Conservation (phyloP, 495 filamentous ascomycete genomes). For the Talaromyces wortmannii region DNA sequence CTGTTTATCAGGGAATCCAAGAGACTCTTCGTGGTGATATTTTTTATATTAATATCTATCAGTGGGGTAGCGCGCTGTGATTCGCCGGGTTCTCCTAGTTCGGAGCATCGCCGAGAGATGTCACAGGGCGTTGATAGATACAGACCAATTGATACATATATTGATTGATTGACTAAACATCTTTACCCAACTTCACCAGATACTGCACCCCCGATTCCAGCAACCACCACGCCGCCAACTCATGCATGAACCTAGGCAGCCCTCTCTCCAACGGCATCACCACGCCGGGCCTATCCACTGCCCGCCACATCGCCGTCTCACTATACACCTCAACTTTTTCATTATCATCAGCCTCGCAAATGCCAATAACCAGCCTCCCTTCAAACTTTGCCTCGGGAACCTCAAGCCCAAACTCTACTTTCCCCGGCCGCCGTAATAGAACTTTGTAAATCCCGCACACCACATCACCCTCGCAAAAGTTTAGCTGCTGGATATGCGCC, state of each 20-base stretch:
- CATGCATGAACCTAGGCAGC: conserved; percentile 23
- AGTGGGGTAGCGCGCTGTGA: too few species aligned
- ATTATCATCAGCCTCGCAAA: conserved; percentile 1
- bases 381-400: conserved; percentile 11
- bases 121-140: neutral
- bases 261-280: conserved; percentile 24
- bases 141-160: neutral
- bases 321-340: conserved; percentile 18
- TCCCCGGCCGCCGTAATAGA: conserved; percentile 10
- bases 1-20: neutral
- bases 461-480: conserved; percentile 25
- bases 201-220: conserved; percentile 30
- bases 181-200: conserved; percentile 17
- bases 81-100: neutral
- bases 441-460: conserved; percentile 28
- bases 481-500: conserved; percentile 16
- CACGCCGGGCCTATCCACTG: conserved; percentile 7
- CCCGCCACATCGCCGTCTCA: conserved; percentile 30
- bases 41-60: too few species aligned
- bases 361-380: conserved; percentile 22
- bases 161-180: neutral
- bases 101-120: neutral
- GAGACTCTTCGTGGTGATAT: neutral
- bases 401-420: conserved; percentile 26
- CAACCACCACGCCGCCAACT: conserved; percentile 32